Evolutionary conservation across 345 rosid species (phyloP).

Genomic region (Aquilaria sinensis): DNA sequence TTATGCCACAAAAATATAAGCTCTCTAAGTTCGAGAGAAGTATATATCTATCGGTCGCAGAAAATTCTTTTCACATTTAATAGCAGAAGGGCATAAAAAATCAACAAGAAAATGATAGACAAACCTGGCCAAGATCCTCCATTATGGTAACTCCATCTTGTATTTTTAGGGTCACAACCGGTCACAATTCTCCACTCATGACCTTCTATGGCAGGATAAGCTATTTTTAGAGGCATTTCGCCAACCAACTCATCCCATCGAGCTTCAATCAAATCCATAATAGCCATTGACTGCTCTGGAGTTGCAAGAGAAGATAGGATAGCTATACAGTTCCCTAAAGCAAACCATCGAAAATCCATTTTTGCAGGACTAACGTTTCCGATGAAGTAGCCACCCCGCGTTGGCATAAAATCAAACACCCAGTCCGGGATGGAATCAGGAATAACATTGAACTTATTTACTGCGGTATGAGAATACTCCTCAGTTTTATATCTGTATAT

Average conservation of each 20-base stretch:
- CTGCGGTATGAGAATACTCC: conserved; percentile 65
- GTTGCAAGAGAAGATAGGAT: conserved; percentile 54
- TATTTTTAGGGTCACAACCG: conserved; percentile 62
- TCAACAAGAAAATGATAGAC: too few species aligned
- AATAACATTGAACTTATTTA: conserved; percentile 56
- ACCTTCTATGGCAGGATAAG: conserved; percentile 53
- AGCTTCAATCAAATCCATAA: conserved; percentile 59
- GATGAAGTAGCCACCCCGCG: conserved; percentile 58
- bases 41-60: too few species aligned
- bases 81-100: too few species aligned
- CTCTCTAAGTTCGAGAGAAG: too few species aligned
- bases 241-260: conserved; percentile 68
- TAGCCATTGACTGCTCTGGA: conserved; percentile 60
- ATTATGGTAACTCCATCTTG: conserved; percentile 63
- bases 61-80: too few species aligned
- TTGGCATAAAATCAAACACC: conserved; percentile 69
- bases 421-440: conserved; percentile 60
- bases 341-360: conserved; percentile 75
- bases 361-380: conserved; percentile 76
- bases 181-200: conserved; percentile 57
- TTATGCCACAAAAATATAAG: too few species aligned
- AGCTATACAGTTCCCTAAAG: conserved; percentile 51
- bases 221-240: conserved; percentile 56
- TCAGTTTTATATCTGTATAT: conserved; percentile 55
- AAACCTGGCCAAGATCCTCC: conserved; percentile 76